Evolutionary conservation across 1,284 basidiomycete species (phyloP), one percentile per base, ranked within the genome.

Genomic region (Ceratobasidium sp.): DNA sequence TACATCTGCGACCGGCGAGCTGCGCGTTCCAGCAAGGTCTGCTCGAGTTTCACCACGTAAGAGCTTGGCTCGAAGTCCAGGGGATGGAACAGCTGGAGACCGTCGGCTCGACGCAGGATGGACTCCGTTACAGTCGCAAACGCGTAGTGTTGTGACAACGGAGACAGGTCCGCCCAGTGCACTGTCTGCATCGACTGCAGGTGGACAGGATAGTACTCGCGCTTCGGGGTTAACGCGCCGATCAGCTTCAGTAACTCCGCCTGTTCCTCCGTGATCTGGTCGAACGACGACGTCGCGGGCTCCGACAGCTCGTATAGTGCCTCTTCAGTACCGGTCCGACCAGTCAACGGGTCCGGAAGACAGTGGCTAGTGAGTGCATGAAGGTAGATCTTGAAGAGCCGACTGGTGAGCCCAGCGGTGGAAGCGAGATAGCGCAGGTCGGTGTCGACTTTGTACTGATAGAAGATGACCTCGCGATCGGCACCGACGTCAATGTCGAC

Each of bases 311-410:
- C 78, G 41, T 79, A 77, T 17, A 88, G 75, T 0, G 86, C 87
- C 67, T 87, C 84, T 66, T 87, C 84, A 0, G 83, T 85, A 3
- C 88, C 87, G 0, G 84, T 85, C 41, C 80, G 83, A 9, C 82
- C 78, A 0, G 84, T 86, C 8, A 89, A 79, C 0, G 85, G 85
- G 78, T 89, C 88, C 3, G 82, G 80, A 5, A 86, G 80, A 36
- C 81, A 82, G 47, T 83, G 79, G 41, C 83, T 83, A 0, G 85
- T 87, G 4, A 86, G 62, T 1, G 85, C 85, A 53, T 89, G 88
- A 15, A 89, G 80, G 63, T 86, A 85, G 0, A 83, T 80, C 57
- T 81, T 82, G 75, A 83, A 87, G 1, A 86, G 76, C 63, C 81
- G 81, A 75, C 81, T 83, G 1, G 79, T 79, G 57, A 85, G 75